These are phyloP conservation scores for Geranomyces variabilis DNA, from an alignment of 192 early-diverging fungal species.

Conservation along the genomic window DNA sequence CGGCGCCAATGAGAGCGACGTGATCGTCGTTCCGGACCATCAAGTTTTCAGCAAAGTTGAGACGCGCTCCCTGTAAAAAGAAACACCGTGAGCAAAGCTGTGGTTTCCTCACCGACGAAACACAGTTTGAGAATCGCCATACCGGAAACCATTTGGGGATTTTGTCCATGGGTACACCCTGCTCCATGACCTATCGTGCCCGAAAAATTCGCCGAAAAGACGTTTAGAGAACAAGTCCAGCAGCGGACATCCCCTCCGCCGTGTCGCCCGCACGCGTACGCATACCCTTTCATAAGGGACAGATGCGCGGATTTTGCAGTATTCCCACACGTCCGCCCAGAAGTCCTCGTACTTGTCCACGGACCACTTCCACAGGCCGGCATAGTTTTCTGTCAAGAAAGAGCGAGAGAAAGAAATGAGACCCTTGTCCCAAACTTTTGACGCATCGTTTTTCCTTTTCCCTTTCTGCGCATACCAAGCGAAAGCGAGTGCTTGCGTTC, in stretches of 20 bases:
- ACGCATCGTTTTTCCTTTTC: neutral
- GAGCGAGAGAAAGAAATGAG: neutral
- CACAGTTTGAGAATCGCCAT: neutral
- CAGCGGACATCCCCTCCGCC: slow-evolving; percentile 5
- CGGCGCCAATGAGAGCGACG: slow-evolving; percentile 42
- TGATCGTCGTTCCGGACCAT: slow-evolving; percentile 58
- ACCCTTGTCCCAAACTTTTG: neutral
- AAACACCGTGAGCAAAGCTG: neutral
- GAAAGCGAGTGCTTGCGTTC: slow-evolving; percentile 67
- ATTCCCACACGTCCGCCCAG: slow-evolving; percentile 89
- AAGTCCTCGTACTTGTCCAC: slow-evolving; percentile 73
- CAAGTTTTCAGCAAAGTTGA: slow-evolving; percentile 95
- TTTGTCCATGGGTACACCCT: slow-evolving; percentile 72
- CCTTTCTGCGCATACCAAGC: slow-evolving; percentile 48
- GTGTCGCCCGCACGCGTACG: no score
- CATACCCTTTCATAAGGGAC: slow-evolving; percentile 37
- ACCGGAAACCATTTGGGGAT: slow-evolving; percentile 91
- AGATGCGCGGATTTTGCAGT: slow-evolving; percentile 59
- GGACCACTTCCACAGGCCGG: slow-evolving; percentile 85
- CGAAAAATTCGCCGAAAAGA: neutral
- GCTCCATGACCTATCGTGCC: slow-evolving; percentile 64
- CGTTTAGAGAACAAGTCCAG: neutral
- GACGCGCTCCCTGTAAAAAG: slow-evolving; percentile 54
- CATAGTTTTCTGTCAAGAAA: slow-evolving; percentile 55
- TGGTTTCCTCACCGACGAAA: neutral